Percentiles rank a stretch among this genome's conserved stretches.
These are phyloP conservation scores for Castanopsis chinensis DNA, from an alignment of 306 rosid species.

Conservation along the genomic window DNA sequence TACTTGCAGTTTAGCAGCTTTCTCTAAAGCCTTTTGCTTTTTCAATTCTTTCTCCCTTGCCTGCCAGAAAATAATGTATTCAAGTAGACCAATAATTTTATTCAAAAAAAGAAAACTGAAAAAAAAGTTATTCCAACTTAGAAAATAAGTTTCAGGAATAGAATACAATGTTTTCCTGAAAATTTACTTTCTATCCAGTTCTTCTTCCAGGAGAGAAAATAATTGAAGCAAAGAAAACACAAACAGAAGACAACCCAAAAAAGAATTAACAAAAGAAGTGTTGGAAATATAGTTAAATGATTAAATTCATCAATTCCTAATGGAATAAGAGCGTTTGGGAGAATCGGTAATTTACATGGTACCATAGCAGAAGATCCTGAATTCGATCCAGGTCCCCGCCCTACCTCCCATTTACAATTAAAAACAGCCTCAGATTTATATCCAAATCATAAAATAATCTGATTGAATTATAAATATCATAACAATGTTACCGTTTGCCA, in stretches of 20 bases:
- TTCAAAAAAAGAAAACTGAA: background rate
- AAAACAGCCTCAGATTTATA: too few species aligned
- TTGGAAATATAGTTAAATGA: too few species aligned
- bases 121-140: background rate
- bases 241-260: background rate
- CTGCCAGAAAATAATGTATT: conserved; percentile 37
- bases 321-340: too few species aligned
- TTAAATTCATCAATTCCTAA: too few species aligned
- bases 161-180: background rate
- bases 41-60: conserved; percentile 94
- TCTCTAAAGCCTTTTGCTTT: conserved; percentile 68
- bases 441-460: too few species aligned
- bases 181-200: background rate
- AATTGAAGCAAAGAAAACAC: background rate
- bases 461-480: too few species aligned
- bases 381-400: too few species aligned
- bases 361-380: too few species aligned
- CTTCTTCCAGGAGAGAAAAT: background rate
- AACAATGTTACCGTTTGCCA: too few species aligned
- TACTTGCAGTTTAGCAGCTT: conserved; percentile 80
- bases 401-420: too few species aligned
- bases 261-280: too few species aligned
- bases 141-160: background rate
- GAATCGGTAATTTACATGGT: too few species aligned
- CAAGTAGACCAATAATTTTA: background rate